Percentiles rank a stretch among this genome's conserved stretches.
Evolutionary conservation across 495 filamentous ascomycete species (phyloP).

Genomic region (Glutinoglossum americanum): DNA sequence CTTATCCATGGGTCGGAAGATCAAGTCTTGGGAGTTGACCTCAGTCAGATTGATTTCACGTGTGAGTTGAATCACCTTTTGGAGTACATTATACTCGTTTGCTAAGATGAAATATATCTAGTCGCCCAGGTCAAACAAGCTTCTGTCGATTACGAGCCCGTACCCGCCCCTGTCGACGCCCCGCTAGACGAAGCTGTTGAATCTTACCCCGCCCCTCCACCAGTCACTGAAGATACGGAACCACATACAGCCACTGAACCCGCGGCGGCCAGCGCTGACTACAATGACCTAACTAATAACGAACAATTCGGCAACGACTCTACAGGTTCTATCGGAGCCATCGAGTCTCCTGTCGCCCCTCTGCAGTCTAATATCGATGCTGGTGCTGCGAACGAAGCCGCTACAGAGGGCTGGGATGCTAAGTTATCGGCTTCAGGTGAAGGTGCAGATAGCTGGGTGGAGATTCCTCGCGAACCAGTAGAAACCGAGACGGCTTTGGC

Average conservation of each 20-base stretch:
- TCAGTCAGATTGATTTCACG: conserved; percentile 42
- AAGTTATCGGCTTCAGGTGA: conserved; percentile 26
- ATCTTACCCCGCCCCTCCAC: conserved; percentile 8
- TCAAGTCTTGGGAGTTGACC: conserved; percentile 38
- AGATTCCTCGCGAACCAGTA: conserved; percentile 48
- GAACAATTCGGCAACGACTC: conserved; percentile 11
- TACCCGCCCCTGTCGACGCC: conserved; percentile 23
- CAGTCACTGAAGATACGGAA: conserved; percentile 13
- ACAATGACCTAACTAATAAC: conserved; percentile 45
- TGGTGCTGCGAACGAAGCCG: conserved; percentile 43
- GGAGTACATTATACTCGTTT: not conserved
- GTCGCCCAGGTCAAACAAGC: conserved; percentile 47
- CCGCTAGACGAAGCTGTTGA: conserved; percentile 24
- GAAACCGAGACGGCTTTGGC: conserved; percentile 49
- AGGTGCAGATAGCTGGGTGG: conserved; percentile 51
- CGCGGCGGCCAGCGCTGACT: conserved; percentile 50
- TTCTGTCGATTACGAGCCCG: conserved; percentile 27
- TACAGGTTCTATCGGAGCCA: conserved; percentile 19
- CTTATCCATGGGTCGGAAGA: conserved; percentile 67
- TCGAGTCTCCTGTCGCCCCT: conserved; percentile 29
- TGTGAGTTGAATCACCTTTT: conserved; percentile 32
- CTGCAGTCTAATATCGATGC: conserved; percentile 35
- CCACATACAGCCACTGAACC: conserved; percentile 39
- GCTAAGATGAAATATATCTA: conserved; percentile 12
- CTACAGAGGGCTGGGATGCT: conserved; percentile 48